Base-by-base conservation (phyloP, 1,139 yeast species). In the Hemisphaericaspora xylofermentans region DNA sequence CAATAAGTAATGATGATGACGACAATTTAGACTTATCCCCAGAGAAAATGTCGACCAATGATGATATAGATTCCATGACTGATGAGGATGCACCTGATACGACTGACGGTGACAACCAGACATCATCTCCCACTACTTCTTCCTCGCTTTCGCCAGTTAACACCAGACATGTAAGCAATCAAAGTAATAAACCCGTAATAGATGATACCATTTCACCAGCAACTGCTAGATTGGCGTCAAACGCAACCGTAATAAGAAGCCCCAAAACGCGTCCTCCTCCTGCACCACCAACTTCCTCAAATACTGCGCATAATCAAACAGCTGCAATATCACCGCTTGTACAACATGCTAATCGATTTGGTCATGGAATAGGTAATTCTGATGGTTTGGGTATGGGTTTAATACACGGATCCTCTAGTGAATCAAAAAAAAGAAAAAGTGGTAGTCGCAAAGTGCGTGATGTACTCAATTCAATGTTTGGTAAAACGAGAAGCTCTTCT, bases 381-480 rank as follows among this genome's bases (percentile, higher is more conserved):
- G 68, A 65, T 9, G 54, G 53, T 41, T 51, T 59, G 16, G 62
- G 64, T 10, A 54, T 57, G 54, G 65, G 64, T 3, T 45, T 57
- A 12, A 15, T 29, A 6, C 16, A 29, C 17, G 33, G 33, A n/a
- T 29, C 33, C 9, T 9, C 33, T 9, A 5, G 8, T 12, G 33
- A 29, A 9, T n/a, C 19, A 5, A 67, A 58, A 50, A 64, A 63
- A 43, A 49, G 67, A 17, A 67, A 59, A 44, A 63, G 68, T 45
- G 65, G 69, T 3, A 63, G 59, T 50, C 28, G 39, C 4, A 57
- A 67, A 30, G 72, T 71, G 13, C 64, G 66, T 41, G 75, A 72
- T 1, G 75, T 71, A 9, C 61, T 72, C 34, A 54, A 63, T 10
- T 66, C 63, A 48, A 70, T 71, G 74, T 71, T 72, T 50, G 61